phyloP scores from a whole-genome alignment of 345 rosid species.

The Eucalyptus sp. region DNA sequence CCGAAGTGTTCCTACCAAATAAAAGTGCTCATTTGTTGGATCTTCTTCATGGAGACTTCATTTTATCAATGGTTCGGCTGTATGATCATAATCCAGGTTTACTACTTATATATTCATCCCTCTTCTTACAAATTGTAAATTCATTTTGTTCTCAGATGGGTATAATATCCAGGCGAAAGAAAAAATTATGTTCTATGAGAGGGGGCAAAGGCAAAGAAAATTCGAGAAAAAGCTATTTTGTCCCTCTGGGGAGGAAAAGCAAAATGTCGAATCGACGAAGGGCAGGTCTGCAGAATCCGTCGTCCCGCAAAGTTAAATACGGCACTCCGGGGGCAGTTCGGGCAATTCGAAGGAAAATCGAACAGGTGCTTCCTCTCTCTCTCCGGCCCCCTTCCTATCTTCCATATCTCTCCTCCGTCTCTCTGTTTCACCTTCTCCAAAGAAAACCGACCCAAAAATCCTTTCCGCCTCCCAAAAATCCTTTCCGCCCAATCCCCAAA shows the following conservation, averaged over 20 bases:
- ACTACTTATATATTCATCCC: not conserved
- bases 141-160: not conserved
- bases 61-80: fast-evolving
- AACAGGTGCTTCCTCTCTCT: not conserved
- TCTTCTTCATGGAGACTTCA: not conserved
- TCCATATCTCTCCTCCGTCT: not conserved
- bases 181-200: not conserved
- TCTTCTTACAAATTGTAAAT: not conserved
- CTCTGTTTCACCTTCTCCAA: not conserved
- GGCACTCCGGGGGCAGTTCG: not conserved
- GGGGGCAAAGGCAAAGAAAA: not conserved
- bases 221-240: not conserved
- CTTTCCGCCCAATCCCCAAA: not conserved
- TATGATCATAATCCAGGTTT: not conserved
- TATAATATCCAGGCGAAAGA: not conserved
- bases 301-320: not conserved
- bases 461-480: not conserved
- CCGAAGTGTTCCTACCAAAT: not conserved
- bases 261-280: not conserved
- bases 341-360: not conserved
- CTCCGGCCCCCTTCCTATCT: not conserved
- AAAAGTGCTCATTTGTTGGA: not conserved
- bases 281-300: not conserved
- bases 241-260: not conserved
- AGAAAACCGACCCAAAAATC: conserved; percentile 1